Evolutionary conservation across 2,329 filamentous ascomycete genomes (phyloP).

Genomic region (Penicillium polonicum): DNA sequence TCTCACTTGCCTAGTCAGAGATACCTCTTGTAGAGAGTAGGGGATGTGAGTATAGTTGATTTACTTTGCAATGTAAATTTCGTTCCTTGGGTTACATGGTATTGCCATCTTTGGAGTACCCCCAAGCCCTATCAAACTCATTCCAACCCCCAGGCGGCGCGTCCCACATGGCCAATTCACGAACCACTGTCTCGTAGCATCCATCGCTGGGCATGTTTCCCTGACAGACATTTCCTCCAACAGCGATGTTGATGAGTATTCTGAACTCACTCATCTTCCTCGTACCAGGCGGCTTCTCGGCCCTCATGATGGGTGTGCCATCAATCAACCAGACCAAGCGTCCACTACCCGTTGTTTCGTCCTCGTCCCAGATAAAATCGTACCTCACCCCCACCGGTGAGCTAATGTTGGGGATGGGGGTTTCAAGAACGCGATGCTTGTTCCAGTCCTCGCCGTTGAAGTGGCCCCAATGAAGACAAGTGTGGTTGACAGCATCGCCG

Average conservation of each 20-base stretch:
- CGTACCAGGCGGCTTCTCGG: constrained; percentile 26
- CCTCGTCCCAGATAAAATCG: constrained; percentile 28
- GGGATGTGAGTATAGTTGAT: constrained; percentile 5
- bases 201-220: constrained; percentile 25
- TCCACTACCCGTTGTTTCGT: constrained; percentile 21
- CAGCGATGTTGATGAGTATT: constrained; percentile 28
- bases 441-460: constrained; percentile 27
- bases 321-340: constrained; percentile 28
- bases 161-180: constrained; percentile 28
- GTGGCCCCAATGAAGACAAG: constrained; percentile 28
- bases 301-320: constrained; percentile 25
- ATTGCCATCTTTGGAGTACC: constrained; percentile 22
- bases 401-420: constrained; percentile 23
- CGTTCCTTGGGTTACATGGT: constrained; percentile 21
- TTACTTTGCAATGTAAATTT: constrained; percentile 5
- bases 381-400: constrained; percentile 23
- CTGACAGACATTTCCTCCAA: constrained; percentile 28
- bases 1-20: constrained; percentile 5
- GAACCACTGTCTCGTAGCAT: constrained; percentile 25
- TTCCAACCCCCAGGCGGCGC: constrained; percentile 24
- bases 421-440: constrained; percentile 28
- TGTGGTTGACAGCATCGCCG: constrained; percentile 25
- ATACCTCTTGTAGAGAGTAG: neutral
- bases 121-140: constrained; percentile 21
- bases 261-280: constrained; percentile 28